phyloP scores from a whole-genome alignment of 1,284 basidiomycete species.

The Naganishia sp. region DNA sequence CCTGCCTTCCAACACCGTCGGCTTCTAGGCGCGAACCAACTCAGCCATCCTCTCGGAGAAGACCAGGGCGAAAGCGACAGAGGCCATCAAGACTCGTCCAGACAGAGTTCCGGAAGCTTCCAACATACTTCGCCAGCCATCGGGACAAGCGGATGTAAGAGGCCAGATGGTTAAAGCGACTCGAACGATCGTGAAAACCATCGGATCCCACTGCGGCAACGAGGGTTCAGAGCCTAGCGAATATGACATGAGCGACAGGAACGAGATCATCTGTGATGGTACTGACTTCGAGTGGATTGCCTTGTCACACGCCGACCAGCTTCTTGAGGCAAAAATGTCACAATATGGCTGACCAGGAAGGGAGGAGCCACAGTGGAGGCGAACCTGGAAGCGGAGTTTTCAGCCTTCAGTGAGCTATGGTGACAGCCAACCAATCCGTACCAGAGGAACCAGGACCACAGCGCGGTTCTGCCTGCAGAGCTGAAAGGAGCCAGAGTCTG shows the following conservation, averaged over 20 bases:
- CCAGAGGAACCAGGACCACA: conserved; percentile 45
- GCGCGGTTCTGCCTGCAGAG: conserved; percentile 39
- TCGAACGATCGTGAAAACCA: conserved; percentile 49
- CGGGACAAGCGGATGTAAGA: conserved; percentile 48
- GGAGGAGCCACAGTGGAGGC: conserved; percentile 49
- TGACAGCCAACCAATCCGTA: background rate
- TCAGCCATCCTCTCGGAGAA: conserved; percentile 43
- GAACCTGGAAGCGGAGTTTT: conserved; percentile 37
- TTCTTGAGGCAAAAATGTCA: conserved; percentile 48
- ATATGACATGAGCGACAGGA: background rate
- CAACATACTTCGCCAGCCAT: conserved; percentile 44
- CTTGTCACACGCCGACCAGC: background rate
- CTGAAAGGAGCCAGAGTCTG: conserved; percentile 38
- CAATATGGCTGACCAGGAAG: conserved; percentile 43
- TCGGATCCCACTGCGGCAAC: conserved; percentile 44
- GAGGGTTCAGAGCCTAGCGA: conserved; percentile 35
- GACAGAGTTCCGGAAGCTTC: conserved; percentile 47
- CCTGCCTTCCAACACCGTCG: too few species aligned
- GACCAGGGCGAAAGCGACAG: conserved; percentile 45
- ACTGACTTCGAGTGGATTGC: background rate
- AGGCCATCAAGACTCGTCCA: conserved; percentile 48
- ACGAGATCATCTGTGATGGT: background rate
- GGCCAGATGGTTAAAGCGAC: conserved; percentile 48
- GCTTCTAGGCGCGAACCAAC: conserved; percentile 11
- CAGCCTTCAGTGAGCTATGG: background rate